Percentiles rank a stretch among this genome's conserved stretches.
Conservation (phyloP, 495 filamentous ascomycete species). For the Echria macrotheca region DNA sequence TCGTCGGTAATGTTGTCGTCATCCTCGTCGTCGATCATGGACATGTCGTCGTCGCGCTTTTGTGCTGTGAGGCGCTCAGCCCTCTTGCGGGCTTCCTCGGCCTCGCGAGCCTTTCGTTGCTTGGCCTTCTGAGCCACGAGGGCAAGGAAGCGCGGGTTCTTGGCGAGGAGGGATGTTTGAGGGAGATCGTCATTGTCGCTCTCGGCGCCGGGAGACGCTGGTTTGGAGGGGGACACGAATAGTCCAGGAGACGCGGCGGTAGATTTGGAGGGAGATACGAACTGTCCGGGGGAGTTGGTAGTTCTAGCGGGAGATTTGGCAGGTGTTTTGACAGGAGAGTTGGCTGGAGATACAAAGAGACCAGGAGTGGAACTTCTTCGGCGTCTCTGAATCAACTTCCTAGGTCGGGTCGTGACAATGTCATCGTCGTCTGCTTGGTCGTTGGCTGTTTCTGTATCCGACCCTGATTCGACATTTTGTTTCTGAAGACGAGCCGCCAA, state of each 20-base stretch:
- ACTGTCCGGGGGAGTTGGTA: too few species aligned
- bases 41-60: constrained; percentile 28
- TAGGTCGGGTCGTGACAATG: constrained; percentile 21
- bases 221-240: constrained; percentile 40
- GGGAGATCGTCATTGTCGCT: constrained; percentile 44
- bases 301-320: too few species aligned
- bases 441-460: constrained; percentile 14
- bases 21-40: constrained; percentile 41
- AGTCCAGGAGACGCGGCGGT: constrained; percentile 28
- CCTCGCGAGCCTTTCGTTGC: constrained; percentile 62
- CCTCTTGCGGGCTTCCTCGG: constrained; percentile 43
- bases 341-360: constrained; percentile 31
- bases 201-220: constrained; percentile 30
- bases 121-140: constrained; percentile 66
- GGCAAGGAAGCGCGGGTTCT: constrained; percentile 57
- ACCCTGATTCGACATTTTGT: constrained; percentile 15
- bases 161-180: constrained; percentile 27
- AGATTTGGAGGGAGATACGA: too few species aligned
- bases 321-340: constrained; percentile 10
- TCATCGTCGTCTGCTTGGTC: constrained; percentile 11
- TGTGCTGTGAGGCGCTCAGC: constrained; percentile 41
- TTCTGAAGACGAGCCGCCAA: constrained; percentile 65
- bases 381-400: constrained; percentile 29
- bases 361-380: constrained; percentile 36
- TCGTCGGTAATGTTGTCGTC: constrained; percentile 51